Base-by-base conservation (phyloP, 2,329 filamentous ascomycete genomes). In the Parastagonospora avenae region DNA sequence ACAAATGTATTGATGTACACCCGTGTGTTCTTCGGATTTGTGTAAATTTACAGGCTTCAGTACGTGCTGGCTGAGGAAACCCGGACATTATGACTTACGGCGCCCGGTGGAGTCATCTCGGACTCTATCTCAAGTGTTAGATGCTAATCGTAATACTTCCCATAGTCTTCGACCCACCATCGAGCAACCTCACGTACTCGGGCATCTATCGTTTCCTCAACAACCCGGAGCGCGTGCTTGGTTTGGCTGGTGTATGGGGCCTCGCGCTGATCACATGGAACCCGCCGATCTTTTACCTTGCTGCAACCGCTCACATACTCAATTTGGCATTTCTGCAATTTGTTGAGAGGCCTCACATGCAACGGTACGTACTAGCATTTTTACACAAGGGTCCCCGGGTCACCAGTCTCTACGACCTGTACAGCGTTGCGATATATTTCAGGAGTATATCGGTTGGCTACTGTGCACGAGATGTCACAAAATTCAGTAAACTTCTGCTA, bases 181-280 rank as follows among this genome's bases (percentile, higher is more conserved):
- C 88, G 10, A 96, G 94, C 75, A 70, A 67, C 29, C 81, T 97
- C 55, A 97, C 91, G 0, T 99, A 99, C 76, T 92, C 89, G 62
- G 95, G 93, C 55, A 99, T 99, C 66, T 99, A 99, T 74, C 91
- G 94, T 41, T 99, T 96, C 76, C 80, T 99, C 60, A 99, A 99
- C 78, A 99, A 97, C 68, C 94, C 94, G 0, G 94, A 99, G 74
- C 88, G 93, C 49, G 87, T 97, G 33, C 88, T 99, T 58, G 94
- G 94, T 27, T 87, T 95, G 4, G 93, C 93, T 14, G 94, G 92
- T n/a, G 82, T 97, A 6, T 99, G 93, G 93, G 94, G 94, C 45
- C 87, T 92, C 27, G 93, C 92, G 6, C 83, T 97, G 42, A 96
- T 99, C 66, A 96, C 93, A 0, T 92, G 91, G 82, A 97, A 90